Evolutionary conservation across 2,329 filamentous ascomycete genomes (phyloP).

Genomic region (Arthroderma uncinatum): DNA sequence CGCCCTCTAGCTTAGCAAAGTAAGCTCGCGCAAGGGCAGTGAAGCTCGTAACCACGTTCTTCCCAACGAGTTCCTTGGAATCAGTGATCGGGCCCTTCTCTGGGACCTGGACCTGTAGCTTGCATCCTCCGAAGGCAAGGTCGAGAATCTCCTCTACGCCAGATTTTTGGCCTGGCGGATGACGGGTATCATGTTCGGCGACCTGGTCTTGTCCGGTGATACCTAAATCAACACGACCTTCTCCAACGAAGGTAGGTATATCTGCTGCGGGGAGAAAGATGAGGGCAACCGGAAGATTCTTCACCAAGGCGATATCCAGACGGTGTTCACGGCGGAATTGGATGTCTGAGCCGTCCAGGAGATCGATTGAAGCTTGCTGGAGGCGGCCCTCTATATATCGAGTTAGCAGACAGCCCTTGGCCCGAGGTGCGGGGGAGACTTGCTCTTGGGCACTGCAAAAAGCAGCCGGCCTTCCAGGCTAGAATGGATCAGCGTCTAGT

Average conservation of each 20-base stretch:
- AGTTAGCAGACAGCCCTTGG: slow-evolving; percentile 44
- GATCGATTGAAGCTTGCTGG: slow-evolving; percentile 74
- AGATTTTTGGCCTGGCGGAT: slow-evolving; percentile 30
- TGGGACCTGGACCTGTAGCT: slow-evolving; percentile 92
- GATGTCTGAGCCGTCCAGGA: slow-evolving; percentile 87
- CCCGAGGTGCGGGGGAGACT: slow-evolving; percentile 70
- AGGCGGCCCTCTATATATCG: slow-evolving; percentile 67
- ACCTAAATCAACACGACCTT: slow-evolving; percentile 83
- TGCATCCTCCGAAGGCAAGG: slow-evolving; percentile 80
- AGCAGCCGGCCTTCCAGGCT: slow-evolving; percentile 87
- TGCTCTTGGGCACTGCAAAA: slow-evolving; percentile 97
- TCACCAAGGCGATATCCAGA: slow-evolving; percentile 93
- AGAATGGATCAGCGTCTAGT: slow-evolving; percentile 23
- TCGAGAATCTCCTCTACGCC: slow-evolving; percentile 81
- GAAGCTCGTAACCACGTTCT: slow-evolving; percentile 93
- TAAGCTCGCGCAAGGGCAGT: slow-evolving; percentile 72
- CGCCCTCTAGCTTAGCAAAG: slow-evolving; percentile 64
- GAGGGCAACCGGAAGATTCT: slow-evolving; percentile 89
- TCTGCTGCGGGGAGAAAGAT: slow-evolving; percentile 95
- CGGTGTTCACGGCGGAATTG: slow-evolving; percentile 92
- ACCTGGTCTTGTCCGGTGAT: slow-evolving; percentile 94
- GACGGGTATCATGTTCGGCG: slow-evolving; percentile 65
- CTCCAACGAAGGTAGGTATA: slow-evolving; percentile 93
- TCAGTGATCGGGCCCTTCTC: slow-evolving; percentile 63
- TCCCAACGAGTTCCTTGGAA: slow-evolving; percentile 71